phyloP scores from a whole-genome alignment of 2,329 filamentous ascomycete genomes.

The Venturia asperata region DNA sequence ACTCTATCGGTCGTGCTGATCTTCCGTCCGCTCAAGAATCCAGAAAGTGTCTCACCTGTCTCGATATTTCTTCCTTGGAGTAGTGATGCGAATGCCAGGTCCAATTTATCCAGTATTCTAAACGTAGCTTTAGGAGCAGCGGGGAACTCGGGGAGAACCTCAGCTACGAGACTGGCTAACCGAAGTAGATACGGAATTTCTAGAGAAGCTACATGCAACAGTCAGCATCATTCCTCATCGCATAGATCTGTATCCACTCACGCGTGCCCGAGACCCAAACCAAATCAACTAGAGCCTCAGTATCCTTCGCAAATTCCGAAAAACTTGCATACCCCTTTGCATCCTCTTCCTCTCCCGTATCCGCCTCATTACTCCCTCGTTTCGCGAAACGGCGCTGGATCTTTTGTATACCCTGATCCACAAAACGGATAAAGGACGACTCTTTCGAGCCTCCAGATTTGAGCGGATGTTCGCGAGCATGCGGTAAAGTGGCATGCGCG shows the following conservation, averaged over 20 bases:
- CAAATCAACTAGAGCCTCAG: constrained; percentile 69
- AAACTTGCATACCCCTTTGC: constrained; percentile 52
- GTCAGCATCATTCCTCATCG: constrained; percentile 3
- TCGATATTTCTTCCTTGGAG: constrained; percentile 60
- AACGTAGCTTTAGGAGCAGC: constrained; percentile 64
- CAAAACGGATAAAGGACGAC: constrained; percentile 49
- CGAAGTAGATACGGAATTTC: constrained; percentile 80
- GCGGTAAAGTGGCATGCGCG: constrained; percentile 41
- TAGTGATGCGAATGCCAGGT: constrained; percentile 74
- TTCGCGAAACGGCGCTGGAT: constrained; percentile 49
- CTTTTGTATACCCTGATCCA: constrained; percentile 46
- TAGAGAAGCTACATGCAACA: constrained; percentile 52
- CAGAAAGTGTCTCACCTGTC: constrained; percentile 58
- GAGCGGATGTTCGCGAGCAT: constrained; percentile 47
- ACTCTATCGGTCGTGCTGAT: constrained; percentile 86
- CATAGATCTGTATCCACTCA: constrained; percentile 41
- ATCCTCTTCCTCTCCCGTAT: constrained; percentile 9
- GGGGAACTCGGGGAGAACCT: constrained; percentile 66
- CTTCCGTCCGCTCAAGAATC: constrained; percentile 55
- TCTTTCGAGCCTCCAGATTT: constrained; percentile 52
- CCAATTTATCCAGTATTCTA: constrained; percentile 65
- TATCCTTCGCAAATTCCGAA: constrained; percentile 62
- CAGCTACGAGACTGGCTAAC: constrained; percentile 64
- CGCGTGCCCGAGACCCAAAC: constrained; percentile 84
- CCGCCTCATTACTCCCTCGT: constrained; percentile 28